Base-by-base conservation (phyloP, 2,329 filamentous ascomycete genomes). In the Tolypocladium tropicale region DNA sequence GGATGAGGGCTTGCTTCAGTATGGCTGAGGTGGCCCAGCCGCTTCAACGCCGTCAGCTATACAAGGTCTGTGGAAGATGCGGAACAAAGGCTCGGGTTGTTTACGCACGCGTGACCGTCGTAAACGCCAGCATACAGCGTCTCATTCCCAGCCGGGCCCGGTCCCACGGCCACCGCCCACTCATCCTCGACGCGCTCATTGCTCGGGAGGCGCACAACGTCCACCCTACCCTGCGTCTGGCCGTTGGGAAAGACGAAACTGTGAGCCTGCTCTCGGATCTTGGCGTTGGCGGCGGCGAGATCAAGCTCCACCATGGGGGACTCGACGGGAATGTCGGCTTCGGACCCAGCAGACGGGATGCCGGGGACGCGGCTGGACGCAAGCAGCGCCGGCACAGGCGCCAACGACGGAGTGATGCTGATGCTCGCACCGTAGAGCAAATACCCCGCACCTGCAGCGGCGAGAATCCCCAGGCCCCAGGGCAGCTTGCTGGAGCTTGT, bases 71-170 rank as follows among this genome's bases (percentile, higher is more conserved):
- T 12, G 4, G 5, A 18, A 5, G 14, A 37, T 4, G 4, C 16
- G 36, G 14, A 3, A 3, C 14, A 12, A 12, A 37, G 6, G 21
- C 10, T n/a, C n/a, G n/a, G n/a, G n/a, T 9, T 39, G 18, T 30
- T 3, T 2, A 70, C 73, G 68, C 56, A 75, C 72, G 73, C 76
- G 58, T 80, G 78, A 0, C 78, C 78, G 56, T 81, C 77, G 53
- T 74, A 78, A 11, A 80, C 72, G 9, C 72, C 74, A 34, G 67
- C 67, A 52, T 62, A 73, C 33, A 72, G 49, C 0, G 67, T 65
- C 30, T 61, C 59, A 2, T 53, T 58, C 1, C 64, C 65, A 1
- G 62, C 67, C 0, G 70, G 59, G 0, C 71, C 70, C 16, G 63
- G 62, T 0, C 64, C 70, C 14, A 69, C 51, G 11, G 63, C 68